Evolutionary conservation across 768 basidiomycete species (phyloP), one percentile per base, ranked within the genome.

Genomic region (Podaxis sp.): DNA sequence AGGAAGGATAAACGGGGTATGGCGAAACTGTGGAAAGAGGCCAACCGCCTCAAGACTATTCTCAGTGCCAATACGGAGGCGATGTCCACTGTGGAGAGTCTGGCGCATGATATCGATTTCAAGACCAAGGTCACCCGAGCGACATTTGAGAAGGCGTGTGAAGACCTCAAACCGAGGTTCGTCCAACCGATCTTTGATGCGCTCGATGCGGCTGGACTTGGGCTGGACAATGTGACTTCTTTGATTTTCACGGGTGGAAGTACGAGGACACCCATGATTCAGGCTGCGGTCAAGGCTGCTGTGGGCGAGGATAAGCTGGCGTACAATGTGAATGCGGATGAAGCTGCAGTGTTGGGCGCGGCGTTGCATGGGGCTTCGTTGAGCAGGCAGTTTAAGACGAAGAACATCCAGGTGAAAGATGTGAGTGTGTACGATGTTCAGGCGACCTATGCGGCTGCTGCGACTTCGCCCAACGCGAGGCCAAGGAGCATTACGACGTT

Each of bases 21-120:
- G 88, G 90, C 92, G 4, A 96, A 95, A 73, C 76, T 98, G 5
- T 90, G 92, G 85, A 96, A 95, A 71, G 97, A 99, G 73, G 93
- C 96, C 1, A 85, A 83, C 16, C 83, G 95, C 61, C 83, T 98
- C 66, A 99, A 98, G 77, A 81, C 87, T 6, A 90, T 99, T 64
- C 74, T 99, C 62, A 97, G 94, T 71, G 97, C 96, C 38, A 99
- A 99, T 69, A 78, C 79, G 13, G 95, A 96, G 35, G 89, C 89
- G 5, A 77, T 74, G 40, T 82, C 91, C 3, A 80, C 91, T 85
- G 85, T 98, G 27, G 97, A 99, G 74, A 93, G 91, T 64, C 71
- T 93, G 7, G 90, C 88, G 38, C 89, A 89, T 70, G 97, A 98
- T 67, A 84, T 96, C 38, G 97, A 99, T 72, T 96, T 94, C 77